Evolutionary conservation across 192 early-diverging fungal genomes (phyloP).

Genomic region (Anaeromyces robustus): DNA sequence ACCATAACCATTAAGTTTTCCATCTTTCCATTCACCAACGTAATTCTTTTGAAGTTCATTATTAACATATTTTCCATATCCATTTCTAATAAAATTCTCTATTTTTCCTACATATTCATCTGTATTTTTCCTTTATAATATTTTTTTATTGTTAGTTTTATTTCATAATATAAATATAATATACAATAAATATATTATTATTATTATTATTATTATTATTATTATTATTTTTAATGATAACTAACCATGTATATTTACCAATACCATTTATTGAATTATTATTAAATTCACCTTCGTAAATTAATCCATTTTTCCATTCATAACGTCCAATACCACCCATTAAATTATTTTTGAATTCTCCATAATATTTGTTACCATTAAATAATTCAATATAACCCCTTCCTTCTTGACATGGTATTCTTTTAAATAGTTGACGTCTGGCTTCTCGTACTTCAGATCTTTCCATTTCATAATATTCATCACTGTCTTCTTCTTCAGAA

Average conservation of each 20-base stretch:
- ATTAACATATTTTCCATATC: background rate
- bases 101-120: background rate
- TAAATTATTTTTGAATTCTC: background rate
- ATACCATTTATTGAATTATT: background rate
- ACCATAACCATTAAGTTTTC: background rate
- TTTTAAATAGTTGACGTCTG: background rate
- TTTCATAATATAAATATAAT: no score
- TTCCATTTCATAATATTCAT: background rate
- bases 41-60: background rate
- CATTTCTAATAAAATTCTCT: background rate
- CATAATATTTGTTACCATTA: background rate
- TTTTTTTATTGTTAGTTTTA: no score
- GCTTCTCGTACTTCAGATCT: background rate
- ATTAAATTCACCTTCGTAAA: background rate
- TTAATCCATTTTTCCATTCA: background rate
- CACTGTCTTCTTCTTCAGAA: background rate
- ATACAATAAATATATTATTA: no score
- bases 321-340: background rate
- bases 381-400: background rate
- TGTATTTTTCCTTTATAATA: background rate
- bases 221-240: no score
- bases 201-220: no score
- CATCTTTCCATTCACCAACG: background rate
- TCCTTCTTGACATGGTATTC: background rate
- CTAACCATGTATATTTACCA: background rate